These are phyloP conservation scores for Mycothermus thermophilus DNA, from an alignment of 495 filamentous ascomycete genomes.

Conservation along the genomic window DNA sequence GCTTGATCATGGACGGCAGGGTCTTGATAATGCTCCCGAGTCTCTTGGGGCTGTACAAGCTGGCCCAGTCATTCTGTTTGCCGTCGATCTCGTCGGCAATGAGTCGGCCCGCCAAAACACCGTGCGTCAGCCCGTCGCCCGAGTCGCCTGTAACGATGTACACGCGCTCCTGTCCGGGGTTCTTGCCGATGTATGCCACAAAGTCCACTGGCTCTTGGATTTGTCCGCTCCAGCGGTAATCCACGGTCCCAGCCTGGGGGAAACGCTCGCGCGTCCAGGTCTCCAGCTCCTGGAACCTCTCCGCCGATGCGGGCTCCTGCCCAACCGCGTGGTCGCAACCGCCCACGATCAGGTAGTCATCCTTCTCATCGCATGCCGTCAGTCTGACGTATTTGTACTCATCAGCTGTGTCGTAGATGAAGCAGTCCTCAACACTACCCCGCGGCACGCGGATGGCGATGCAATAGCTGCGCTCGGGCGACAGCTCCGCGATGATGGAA, in stretches of 20 bases:
- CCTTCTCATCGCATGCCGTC: conserved; percentile 35
- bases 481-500: conserved; percentile 34
- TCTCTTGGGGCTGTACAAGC: conserved; percentile 36
- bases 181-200: conserved; percentile 42
- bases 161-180: conserved; percentile 35
- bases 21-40: conserved; percentile 20
- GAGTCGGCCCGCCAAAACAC: conserved; percentile 37
- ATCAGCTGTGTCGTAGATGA: conserved; percentile 42
- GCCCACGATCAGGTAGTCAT: conserved; percentile 46
- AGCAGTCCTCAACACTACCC: conserved; percentile 35
- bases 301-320: conserved; percentile 32
- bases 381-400: conserved; percentile 41
- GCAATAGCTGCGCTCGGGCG: conserved; percentile 42
- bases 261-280: conserved; percentile 40
- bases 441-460: conserved; percentile 43
- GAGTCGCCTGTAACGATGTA: conserved; percentile 46
- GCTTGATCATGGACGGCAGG: conserved; percentile 24
- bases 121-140: conserved; percentile 46
- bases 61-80: conserved; percentile 32
- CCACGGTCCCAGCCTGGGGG: conserved; percentile 31
- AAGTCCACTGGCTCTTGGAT: conserved; percentile 43
- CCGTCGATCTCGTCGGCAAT: conserved; percentile 42
- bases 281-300: conserved; percentile 34
- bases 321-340: conserved; percentile 50
- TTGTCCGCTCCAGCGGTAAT: conserved; percentile 46